phyloP scores from a whole-genome alignment of 805 yeast genomes.

The Schizosaccharomyces cryophilus region DNA sequence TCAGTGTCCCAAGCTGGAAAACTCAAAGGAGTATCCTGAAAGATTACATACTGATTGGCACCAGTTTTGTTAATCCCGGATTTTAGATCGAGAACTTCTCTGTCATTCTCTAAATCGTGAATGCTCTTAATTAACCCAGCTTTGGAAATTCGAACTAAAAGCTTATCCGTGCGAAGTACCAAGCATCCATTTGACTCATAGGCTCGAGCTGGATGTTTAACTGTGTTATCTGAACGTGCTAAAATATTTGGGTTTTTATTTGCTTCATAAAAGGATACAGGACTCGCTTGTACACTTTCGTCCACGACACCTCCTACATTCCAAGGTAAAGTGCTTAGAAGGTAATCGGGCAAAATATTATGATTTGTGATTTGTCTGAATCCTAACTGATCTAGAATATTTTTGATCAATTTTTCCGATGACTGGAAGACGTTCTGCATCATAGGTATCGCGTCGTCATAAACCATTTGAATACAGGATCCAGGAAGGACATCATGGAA shows the following conservation, averaged over 20 bases:
- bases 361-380: not conserved
- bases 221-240: not conserved
- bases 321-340: slow-evolving; percentile 10
- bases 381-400: not conserved
- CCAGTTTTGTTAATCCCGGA: slow-evolving; percentile 22
- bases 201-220: not conserved
- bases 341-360: not conserved
- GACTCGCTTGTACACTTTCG: not conserved
- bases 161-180: not conserved
- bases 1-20: slow-evolving; percentile 98
- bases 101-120: slow-evolving; percentile 28
- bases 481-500: slow-evolving; percentile 98
- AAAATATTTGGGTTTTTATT: not conserved
- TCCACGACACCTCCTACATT: not conserved
- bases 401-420: slow-evolving; percentile 17
- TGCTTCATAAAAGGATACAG: not conserved
- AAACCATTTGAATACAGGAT: slow-evolving; percentile 80
- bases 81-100: slow-evolving; percentile 25
- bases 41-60: slow-evolving; percentile 61
- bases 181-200: not conserved
- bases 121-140: slow-evolving; percentile 17
- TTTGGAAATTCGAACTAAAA: not conserved
- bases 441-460: slow-evolving; percentile 71
- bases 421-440: slow-evolving; percentile 5
- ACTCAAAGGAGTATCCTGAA: slow-evolving; percentile 71